phyloP scores from a whole-genome alignment of 768 basidiomycete genomes.

The Boletales sp. region DNA sequence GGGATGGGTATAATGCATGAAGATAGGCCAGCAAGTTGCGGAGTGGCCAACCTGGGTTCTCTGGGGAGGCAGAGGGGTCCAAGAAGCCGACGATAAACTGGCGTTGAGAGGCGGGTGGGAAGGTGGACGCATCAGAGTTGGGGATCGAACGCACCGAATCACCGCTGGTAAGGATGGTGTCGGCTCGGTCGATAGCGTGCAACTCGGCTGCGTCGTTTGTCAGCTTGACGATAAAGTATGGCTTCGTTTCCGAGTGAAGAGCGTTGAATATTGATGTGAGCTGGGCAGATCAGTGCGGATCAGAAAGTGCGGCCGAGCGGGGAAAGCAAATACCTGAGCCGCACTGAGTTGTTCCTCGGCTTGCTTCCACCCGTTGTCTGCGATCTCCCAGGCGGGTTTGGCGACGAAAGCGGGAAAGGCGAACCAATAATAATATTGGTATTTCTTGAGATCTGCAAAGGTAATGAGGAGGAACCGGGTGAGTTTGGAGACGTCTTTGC shows the following conservation, averaged over 20 bases:
- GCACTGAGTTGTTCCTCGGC: slow-evolving; percentile 44
- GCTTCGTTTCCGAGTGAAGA: slow-evolving; percentile 37
- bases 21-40: slow-evolving; percentile 90
- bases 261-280: slow-evolving; percentile 51
- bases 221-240: slow-evolving; percentile 63
- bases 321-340: slow-evolving; percentile 35
- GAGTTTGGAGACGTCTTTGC: slow-evolving; percentile 53
- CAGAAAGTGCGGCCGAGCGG: neutral
- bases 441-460: slow-evolving; percentile 97
- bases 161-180: slow-evolving; percentile 42
- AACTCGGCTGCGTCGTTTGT: slow-evolving; percentile 37
- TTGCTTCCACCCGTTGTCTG: slow-evolving; percentile 52
- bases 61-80: slow-evolving; percentile 78
- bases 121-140: neutral
- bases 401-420: slow-evolving; percentile 90
- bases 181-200: slow-evolving; percentile 54
- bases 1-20: slow-evolving; percentile 50
- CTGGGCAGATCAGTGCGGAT: slow-evolving; percentile 27
- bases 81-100: slow-evolving; percentile 62
- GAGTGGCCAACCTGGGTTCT: slow-evolving; percentile 87
- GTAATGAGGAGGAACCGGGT: slow-evolving; percentile 87
- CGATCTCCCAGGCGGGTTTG: slow-evolving; percentile 88
- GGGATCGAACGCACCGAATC: slow-evolving; percentile 35
- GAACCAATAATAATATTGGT: slow-evolving; percentile 98
- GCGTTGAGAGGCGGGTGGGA: slow-evolving; percentile 10